Evolutionary conservation across 495 filamentous ascomycete genomes (phyloP), one percentile per base, ranked within the genome.

Genomic region (Penicillium antarcticum): DNA sequence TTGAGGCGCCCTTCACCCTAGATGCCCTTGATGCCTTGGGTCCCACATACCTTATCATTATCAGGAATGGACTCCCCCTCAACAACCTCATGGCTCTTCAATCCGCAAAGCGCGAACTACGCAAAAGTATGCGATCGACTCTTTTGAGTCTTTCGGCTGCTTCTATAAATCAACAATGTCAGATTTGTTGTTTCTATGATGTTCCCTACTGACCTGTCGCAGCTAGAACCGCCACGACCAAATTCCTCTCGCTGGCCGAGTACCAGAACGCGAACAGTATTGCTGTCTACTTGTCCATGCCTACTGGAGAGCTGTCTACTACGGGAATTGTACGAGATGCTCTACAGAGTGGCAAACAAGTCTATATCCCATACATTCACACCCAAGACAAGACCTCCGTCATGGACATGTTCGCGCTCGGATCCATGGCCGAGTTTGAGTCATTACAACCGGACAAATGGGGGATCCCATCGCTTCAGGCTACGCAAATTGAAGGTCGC

Each of bases 211-310:
- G 39, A 69, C 47, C 10, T 11, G 45, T 34, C 52, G 34, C 62
- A 92, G 89, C 88, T 49, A 58, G 65, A 44, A 67, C 67, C 49
- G 83, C 84, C 4, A 78, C 78, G 44, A 76, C 77, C 42, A 74
- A 75, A 10, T 64, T 95, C 26, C 67, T 84, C n/a, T 71, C 78
- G 13, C 64, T 83, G 41, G 71, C 81, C 10, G 79, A 85, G 52
- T 97, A 95, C 60, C 73, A 76, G 33, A 73, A 80, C 37, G 90
- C 92, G 24, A 79, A 79, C 49, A 77, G 83, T 21, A 80, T 97
- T 55, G 87, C 90, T 47, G 78, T 97, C 23, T 98, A 95, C 65
- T 75, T 98, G 16, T 95, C 94, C 11, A 98, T 98, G 91, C 90
- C 90, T 3, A 66, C 70, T 32, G 85, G 84, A 13, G 94, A 98